A percentile compares a stretch with the other conserved stretches of the same genome.
Conservation (phyloP, 2,329 filamentous ascomycete genomes). For the Aureobasidium sp. region DNA sequence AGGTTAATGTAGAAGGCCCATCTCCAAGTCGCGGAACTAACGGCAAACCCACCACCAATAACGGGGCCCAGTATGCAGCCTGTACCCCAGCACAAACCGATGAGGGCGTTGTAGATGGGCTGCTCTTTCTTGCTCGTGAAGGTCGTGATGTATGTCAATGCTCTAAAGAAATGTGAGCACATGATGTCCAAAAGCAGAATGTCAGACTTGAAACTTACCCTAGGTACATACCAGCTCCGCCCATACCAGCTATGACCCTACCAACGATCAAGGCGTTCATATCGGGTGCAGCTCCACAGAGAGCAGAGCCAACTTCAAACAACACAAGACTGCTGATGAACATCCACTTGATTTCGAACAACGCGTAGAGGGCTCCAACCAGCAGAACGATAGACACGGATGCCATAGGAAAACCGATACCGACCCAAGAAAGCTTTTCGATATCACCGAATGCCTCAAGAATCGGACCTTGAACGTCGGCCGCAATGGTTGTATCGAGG, state of each 20-base stretch:
- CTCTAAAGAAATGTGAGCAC: neutral
- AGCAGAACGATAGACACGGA: neutral
- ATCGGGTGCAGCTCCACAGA: conserved; percentile 27
- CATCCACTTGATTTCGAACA: conserved; percentile 26
- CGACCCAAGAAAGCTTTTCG: neutral
- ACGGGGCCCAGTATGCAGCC: conserved; percentile 27
- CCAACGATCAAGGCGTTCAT: conserved; percentile 28
- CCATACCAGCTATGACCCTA: conserved; percentile 27
- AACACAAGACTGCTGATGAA: conserved; percentile 23
- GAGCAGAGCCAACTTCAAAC: conserved; percentile 25
- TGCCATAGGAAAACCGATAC: neutral
- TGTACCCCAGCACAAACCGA: conserved; percentile 24
- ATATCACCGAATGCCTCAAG: neutral
- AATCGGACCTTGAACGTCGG: neutral
- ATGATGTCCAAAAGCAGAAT: neutral
- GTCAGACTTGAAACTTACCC: conserved; percentile 18
- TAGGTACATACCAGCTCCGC: conserved; percentile 28
- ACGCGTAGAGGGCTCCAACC: conserved; percentile 23
- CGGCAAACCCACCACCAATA: conserved; percentile 28
- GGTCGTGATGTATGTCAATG: neutral
- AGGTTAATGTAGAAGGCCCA: conserved; percentile 53
- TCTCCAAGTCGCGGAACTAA: conserved; percentile 26
- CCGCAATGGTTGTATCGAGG: neutral
- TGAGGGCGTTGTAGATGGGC: conserved; percentile 15
- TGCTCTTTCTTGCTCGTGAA: neutral